Percentiles rank a stretch among this genome's conserved stretches.
Evolutionary conservation across 2,329 filamentous ascomycete species (phyloP).

Genomic region (Colletotrichum viniferum): DNA sequence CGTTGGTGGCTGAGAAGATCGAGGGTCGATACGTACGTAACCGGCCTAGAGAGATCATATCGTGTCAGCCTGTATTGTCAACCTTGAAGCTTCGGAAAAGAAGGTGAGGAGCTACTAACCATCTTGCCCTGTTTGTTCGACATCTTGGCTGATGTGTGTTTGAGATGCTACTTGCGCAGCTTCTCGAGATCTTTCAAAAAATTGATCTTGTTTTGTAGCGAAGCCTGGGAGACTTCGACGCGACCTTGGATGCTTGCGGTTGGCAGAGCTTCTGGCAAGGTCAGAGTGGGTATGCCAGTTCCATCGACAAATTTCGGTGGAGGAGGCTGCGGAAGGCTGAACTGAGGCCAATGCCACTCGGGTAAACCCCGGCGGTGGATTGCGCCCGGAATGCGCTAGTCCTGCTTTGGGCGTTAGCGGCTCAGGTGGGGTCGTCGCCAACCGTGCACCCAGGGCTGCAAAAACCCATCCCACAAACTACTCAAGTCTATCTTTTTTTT

Average conservation of each 20-base stretch:
- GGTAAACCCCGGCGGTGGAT: background rate
- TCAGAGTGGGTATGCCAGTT: constrained; percentile 38
- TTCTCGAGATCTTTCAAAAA: constrained; percentile 46
- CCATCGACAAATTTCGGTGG: constrained; percentile 43
- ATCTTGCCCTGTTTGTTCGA: constrained; percentile 99
- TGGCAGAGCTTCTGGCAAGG: constrained; percentile 42
- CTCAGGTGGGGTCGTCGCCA: constrained; percentile 25
- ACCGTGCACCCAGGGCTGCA: constrained; percentile 36
- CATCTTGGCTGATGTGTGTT: constrained; percentile 55
- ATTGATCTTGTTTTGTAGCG: constrained; percentile 39
- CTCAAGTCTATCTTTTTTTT: background rate
- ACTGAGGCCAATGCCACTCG: constrained; percentile 29
- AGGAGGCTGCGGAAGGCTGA: constrained; percentile 42
- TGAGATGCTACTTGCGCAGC: constrained; percentile 33
- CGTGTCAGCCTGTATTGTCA: constrained; percentile 65
- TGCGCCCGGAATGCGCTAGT: background rate
- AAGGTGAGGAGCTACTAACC: constrained; percentile 67
- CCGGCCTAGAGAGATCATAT: constrained; percentile 63
- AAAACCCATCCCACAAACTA: constrained; percentile 41
- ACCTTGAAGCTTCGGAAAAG: constrained; percentile 46
- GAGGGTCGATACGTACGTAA: constrained; percentile 61
- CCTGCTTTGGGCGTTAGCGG: background rate
- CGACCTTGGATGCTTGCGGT: constrained; percentile 44
- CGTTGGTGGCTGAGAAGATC: background rate
- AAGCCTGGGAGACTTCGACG: constrained; percentile 40